These are phyloP conservation scores for Pelargonium myrrhifolium DNA, from an alignment of 441 rosid genomes.

Conservation along the genomic window DNA sequence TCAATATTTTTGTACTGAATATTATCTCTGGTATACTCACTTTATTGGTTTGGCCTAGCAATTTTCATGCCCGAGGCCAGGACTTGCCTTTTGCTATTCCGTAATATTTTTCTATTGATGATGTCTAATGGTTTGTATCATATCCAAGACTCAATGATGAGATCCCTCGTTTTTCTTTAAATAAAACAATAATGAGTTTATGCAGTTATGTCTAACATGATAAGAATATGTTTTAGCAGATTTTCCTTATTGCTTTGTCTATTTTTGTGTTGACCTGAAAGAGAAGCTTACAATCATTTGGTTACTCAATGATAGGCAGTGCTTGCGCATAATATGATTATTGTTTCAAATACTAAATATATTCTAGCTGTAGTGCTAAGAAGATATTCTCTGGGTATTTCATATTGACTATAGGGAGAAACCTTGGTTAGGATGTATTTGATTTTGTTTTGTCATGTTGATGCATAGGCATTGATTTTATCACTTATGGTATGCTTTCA, in stretches of 20 bases:
- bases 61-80: background rate
- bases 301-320: conserved; percentile 4
- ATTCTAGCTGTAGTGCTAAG: background rate
- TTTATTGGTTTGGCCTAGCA: background rate
- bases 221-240: background rate
- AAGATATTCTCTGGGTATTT: background rate
- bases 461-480: conserved; percentile 8
- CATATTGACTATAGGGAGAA: background rate
- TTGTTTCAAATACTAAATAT: background rate
- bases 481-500: conserved; percentile 21
- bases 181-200: conserved; percentile 3
- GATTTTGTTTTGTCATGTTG: conserved; percentile 8
- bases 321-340: background rate
- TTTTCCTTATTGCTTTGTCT: background rate
- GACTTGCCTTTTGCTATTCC: background rate
- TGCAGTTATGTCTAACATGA: conserved; percentile 1
- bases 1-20: background rate
- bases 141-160: background rate
- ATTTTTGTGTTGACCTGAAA: conserved; percentile 4
- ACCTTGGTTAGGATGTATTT: conserved; percentile 4
- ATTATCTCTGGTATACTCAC: background rate
- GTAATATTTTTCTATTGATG: conserved; percentile 1
- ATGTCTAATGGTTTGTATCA: background rate
- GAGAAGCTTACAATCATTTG: conserved; percentile 5
- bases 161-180: background rate